These are phyloP conservation scores for Biancaea sappan DNA, from an alignment of 306 rosid species.

Conservation along the genomic window DNA sequence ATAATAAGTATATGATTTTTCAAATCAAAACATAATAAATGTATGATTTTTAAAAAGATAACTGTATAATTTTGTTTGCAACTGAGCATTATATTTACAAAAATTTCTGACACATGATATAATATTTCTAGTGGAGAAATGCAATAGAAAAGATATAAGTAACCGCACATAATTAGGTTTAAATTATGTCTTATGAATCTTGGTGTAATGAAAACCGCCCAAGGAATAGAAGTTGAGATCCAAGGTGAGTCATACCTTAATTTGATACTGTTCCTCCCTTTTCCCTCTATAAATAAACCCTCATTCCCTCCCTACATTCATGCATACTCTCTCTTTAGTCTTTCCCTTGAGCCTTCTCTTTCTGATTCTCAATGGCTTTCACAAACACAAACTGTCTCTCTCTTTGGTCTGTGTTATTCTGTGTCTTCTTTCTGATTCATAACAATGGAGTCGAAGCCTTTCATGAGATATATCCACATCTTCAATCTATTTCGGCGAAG, in stretches of 20 bases:
- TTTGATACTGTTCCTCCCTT: neutral
- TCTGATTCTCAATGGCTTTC: neutral
- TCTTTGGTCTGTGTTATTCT: conserved; percentile 19
- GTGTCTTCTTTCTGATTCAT: conserved; percentile 21
- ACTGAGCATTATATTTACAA: too few species aligned
- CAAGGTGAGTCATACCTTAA: neutral
- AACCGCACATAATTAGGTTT: too few species aligned
- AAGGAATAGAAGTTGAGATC: neutral
- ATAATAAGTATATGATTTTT: too few species aligned
- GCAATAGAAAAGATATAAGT: too few species aligned
- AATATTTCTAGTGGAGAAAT: too few species aligned
- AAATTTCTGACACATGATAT: too few species aligned
- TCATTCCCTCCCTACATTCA: neutral
- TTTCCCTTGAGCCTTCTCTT: neutral
- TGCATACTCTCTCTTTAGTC: neutral
- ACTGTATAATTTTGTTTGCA: too few species aligned
- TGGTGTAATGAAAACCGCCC: too few species aligned
- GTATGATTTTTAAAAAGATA: too few species aligned
- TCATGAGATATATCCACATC: conserved; percentile 51
- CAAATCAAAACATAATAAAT: too few species aligned
- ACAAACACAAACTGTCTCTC: conserved; percentile 16
- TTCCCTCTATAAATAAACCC: conserved; percentile 32
- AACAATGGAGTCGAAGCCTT: conserved; percentile 57
- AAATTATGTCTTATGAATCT: too few species aligned
- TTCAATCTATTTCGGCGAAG: conserved; percentile 45